Percentiles rank a stretch among this genome's conserved stretches.
Conservation (phyloP, 2,329 filamentous ascomycete genomes). For the Penicillium sp. region DNA sequence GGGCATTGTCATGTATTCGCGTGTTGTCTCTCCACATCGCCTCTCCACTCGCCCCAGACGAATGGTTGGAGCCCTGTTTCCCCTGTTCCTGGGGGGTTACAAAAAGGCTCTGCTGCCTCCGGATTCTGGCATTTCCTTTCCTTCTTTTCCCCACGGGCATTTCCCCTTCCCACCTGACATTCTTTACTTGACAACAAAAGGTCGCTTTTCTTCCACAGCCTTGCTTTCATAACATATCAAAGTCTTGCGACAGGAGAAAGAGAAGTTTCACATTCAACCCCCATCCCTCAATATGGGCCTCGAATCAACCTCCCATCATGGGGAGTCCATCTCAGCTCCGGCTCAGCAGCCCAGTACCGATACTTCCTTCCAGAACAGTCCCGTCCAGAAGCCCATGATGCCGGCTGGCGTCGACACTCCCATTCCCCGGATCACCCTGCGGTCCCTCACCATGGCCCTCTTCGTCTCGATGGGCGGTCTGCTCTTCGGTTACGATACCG, state of each 20-base stretch:
- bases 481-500: slow-evolving; percentile 47
- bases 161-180: slow-evolving; percentile 4
- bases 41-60: slow-evolving; percentile 15
- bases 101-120: slow-evolving; percentile 19
- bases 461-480: slow-evolving; percentile 49
- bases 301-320: slow-evolving; percentile 29
- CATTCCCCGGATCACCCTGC: slow-evolving; percentile 36
- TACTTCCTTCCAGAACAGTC: slow-evolving; percentile 18
- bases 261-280: not conserved
- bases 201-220: not conserved
- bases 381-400: slow-evolving; percentile 23
- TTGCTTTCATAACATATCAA: not conserved
- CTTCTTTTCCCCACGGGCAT: slow-evolving; percentile 19
- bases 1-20: slow-evolving; percentile 16
- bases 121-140: not conserved
- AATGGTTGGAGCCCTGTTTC: slow-evolving; percentile 9
- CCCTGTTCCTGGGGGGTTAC: slow-evolving; percentile 10
- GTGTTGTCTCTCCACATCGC: slow-evolving; percentile 19
- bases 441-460: slow-evolving; percentile 42
- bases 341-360: slow-evolving; percentile 27
- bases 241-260: not conserved
- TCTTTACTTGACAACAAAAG: not conserved
- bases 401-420: slow-evolving; percentile 29
- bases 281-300: slow-evolving; percentile 27
- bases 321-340: slow-evolving; percentile 31